Conservation (phyloP, 2,329 filamentous ascomycete species). For the Hansfordia pulvinata region DNA sequence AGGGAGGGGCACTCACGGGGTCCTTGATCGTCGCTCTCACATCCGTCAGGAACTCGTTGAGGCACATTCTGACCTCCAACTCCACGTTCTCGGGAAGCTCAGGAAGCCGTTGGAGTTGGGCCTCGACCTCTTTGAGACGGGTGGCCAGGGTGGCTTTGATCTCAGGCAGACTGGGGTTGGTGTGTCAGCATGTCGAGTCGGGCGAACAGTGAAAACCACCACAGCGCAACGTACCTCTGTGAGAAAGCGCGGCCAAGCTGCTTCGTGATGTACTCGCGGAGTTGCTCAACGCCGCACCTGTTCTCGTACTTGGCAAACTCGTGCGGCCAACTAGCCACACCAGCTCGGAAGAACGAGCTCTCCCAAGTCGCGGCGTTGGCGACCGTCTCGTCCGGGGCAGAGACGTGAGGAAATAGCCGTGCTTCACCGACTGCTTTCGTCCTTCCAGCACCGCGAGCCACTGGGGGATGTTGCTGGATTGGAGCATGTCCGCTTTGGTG, state of each 20-base stretch:
- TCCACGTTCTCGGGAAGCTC: conserved; percentile 56
- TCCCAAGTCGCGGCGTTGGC: conserved; percentile 38
- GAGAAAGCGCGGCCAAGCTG: conserved; percentile 40
- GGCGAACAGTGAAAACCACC: conserved; percentile 8
- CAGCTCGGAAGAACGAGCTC: conserved; percentile 32
- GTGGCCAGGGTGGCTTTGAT: conserved; percentile 37
- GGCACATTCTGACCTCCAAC: conserved; percentile 45
- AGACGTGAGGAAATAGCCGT: conserved; percentile 72
- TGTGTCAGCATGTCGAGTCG: conserved; percentile 6
- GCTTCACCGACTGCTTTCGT: conserved; percentile 45
- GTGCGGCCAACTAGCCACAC: conserved; percentile 28
- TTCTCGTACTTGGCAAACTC: conserved; percentile 32
- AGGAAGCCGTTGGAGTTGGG: conserved; percentile 43
- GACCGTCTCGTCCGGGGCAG: conserved; percentile 42
- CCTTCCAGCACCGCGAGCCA: conserved; percentile 53
- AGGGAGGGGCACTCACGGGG: conserved; percentile 31
- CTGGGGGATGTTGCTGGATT: conserved; percentile 33
- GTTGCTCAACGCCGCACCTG: conserved; percentile 37
- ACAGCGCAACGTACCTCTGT: conserved; percentile 23
- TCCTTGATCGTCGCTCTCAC: conserved; percentile 40
- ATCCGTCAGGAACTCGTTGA: conserved; percentile 40
- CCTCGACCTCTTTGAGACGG: conserved; percentile 36
- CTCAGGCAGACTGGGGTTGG: conserved; percentile 27
- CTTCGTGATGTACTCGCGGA: conserved; percentile 37
- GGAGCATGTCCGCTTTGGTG: conserved; percentile 69